phyloP scores from a whole-genome alignment of 31 red algal species.

The Odonthalia washingtoniensis region DNA sequence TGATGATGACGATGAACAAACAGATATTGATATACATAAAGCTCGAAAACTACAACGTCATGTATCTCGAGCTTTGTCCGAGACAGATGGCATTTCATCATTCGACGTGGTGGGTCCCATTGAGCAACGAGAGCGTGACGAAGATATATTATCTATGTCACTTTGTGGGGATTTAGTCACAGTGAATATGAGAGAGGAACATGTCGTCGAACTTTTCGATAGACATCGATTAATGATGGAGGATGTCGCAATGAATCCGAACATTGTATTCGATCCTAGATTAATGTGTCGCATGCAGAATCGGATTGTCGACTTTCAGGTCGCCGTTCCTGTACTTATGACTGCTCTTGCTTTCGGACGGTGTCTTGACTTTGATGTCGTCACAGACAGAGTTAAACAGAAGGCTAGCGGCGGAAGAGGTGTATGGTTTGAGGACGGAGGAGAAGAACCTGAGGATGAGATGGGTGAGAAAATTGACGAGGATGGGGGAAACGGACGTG shows the following conservation, averaged over 20 bases:
- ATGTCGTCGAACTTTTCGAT: slow-evolving; percentile 85
- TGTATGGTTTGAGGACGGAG: background rate
- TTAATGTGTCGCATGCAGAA: slow-evolving; percentile 79
- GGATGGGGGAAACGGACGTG: background rate
- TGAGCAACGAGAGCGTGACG: background rate
- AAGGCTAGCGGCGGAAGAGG: too few relatives aligned
- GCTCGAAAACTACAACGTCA: slow-evolving; percentile 37
- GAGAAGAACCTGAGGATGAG: slow-evolving; percentile 13
- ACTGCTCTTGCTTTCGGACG: slow-evolving; percentile 73
- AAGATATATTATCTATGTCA: slow-evolving; percentile 75
- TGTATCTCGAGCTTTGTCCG: slow-evolving; percentile 20
- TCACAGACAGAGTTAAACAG: background rate
- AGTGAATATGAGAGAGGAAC: slow-evolving; percentile 69
- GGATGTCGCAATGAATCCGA: slow-evolving; percentile 75
- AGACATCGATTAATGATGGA: slow-evolving; percentile 72
- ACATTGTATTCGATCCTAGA: slow-evolving; percentile 74
- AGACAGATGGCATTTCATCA: background rate
- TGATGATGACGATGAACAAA: slow-evolving; percentile 59
- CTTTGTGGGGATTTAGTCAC: slow-evolving; percentile 81
- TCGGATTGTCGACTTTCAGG: slow-evolving; percentile 67
- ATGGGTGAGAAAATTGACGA: background rate
- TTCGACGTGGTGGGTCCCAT: background rate
- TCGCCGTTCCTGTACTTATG: slow-evolving; percentile 83
- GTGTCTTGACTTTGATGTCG: slow-evolving; percentile 65
- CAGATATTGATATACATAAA: background rate